A percentile compares a stretch with the other conserved stretches of the same genome.
phyloP scores from a whole-genome alignment of 768 basidiomycete species.

The Trametes coccinea region DNA sequence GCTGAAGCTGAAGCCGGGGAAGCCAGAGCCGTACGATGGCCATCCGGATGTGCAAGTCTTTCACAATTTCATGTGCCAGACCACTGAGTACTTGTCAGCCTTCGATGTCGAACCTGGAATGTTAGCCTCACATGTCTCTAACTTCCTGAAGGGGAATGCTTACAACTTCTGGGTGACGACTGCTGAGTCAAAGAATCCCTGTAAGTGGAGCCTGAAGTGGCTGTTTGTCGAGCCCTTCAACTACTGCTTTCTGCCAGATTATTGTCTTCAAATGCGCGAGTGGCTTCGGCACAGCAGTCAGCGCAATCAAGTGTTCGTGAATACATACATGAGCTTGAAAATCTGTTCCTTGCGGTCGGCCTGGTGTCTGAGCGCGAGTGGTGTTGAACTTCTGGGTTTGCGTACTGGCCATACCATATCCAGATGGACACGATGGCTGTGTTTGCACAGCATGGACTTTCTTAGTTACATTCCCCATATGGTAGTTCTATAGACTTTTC shows the following conservation, averaged over 20 bases:
- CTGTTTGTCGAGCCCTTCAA: slow-evolving; percentile 26
- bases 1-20: slow-evolving; percentile 5
- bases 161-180: slow-evolving; percentile 30
- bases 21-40: slow-evolving; percentile 20
- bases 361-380: background rate
- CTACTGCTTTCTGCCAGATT: slow-evolving; percentile 28
- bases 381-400: too few species aligned
- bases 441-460: too few species aligned
- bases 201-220: slow-evolving; percentile 16
- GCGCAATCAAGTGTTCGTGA: slow-evolving; percentile 7
- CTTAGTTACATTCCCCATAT: too few species aligned
- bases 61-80: slow-evolving; percentile 20
- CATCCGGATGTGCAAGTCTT: slow-evolving; percentile 9
- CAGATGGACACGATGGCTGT: too few species aligned
- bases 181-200: slow-evolving; percentile 9
- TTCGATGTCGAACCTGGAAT: background rate
- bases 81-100: slow-evolving; percentile 10
- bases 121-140: slow-evolving; percentile 1
- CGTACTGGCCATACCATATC: too few species aligned
- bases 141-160: slow-evolving; percentile 25
- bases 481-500: too few species aligned
- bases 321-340: slow-evolving; percentile 22
- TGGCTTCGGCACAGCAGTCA: slow-evolving; percentile 3
- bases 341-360: slow-evolving; percentile 18
- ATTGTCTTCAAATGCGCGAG: slow-evolving; percentile 13